Evolutionary conservation across 805 yeast species (phyloP), one percentile per base, ranked within the genome.

Genomic region (Peterozyma toletana): DNA sequence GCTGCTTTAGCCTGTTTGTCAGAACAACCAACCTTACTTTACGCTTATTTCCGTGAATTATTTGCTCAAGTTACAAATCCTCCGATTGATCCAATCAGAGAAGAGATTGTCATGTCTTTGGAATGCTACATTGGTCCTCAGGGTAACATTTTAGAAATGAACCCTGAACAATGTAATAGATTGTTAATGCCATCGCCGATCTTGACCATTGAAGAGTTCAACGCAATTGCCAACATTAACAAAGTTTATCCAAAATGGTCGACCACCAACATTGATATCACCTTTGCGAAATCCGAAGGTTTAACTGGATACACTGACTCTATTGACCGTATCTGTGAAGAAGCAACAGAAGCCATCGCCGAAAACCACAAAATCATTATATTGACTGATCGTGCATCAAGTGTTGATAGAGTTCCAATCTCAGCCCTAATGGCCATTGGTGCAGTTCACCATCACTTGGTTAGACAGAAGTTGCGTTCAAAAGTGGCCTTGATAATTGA

Each of bases 1-100:
- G 80, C 93, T 41, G 95, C 98, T 11, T 72, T 91, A 51, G 98
- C 98, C 0, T 93, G 99, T 67, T 69, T 91, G 53, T 83, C 96
- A 34, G 91, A 86, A 60, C 95, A 89, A 66, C 98, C 99, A 37
- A 83, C 83, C 53, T 68, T 93, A 50, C 70, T 88, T 50, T 91
- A 86, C 63, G 99, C 93, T 58, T 91, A 91, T 68, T 93, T 91
- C 74, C 81, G 96, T 57, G 96, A 91, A 64, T 75, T 91, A 58
- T 91, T 91, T 68, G 99, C 99, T 16, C 99, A 91, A 68, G 99
- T 91, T 45, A 91, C 99, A 30, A 91, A 91, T 68, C 99, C 99
- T 46, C 98, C 99, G 41, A 93, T 91, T 60, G 99, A 91, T 63
- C 98, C 99, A 42, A 93, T 91, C 55, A 83, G 98, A 64, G 99